phyloP scores from a whole-genome alignment of 805 yeast species.

The Saccharomycopsis sp. region DNA sequence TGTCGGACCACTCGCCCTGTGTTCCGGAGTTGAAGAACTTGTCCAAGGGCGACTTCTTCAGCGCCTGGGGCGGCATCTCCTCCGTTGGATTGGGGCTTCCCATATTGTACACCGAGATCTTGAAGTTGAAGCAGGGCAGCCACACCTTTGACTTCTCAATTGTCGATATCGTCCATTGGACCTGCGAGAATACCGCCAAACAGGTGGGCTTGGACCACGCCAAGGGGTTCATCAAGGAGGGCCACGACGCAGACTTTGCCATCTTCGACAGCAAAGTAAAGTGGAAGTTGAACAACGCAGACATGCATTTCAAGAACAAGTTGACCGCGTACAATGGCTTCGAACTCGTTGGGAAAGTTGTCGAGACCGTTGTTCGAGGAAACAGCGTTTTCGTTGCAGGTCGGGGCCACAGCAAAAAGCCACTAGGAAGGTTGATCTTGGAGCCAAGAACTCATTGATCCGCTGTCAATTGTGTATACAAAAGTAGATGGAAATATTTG shows the following conservation, averaged over 20 bases:
- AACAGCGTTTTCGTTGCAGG: constrained; percentile 47
- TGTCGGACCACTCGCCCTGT: constrained; percentile 94
- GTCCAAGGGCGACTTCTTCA: constrained; percentile 75
- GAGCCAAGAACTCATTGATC: constrained; percentile 61
- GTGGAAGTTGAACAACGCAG: constrained; percentile 43
- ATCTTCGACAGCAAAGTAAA: constrained; percentile 59
- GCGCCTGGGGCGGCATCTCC: constrained; percentile 95
- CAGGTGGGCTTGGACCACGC: constrained; percentile 69
- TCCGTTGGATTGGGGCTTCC: constrained; percentile 90
- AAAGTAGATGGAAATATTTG: no score
- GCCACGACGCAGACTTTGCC: constrained; percentile 83
- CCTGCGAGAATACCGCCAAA: constrained; percentile 70
- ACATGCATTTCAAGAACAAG: constrained; percentile 73
- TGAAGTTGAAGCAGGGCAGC: constrained; percentile 30
- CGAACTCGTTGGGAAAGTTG: constrained; percentile 59
- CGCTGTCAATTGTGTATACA: no score
- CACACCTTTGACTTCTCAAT: constrained; percentile 34
- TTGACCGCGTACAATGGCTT: constrained; percentile 79
- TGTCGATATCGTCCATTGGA: constrained; percentile 68
- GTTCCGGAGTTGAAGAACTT: constrained; percentile 83
- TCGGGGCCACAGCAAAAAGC: constrained; percentile 44
- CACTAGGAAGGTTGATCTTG: constrained; percentile 52
- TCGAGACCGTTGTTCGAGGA: constrained; percentile 77
- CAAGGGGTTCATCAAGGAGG: constrained; percentile 67
- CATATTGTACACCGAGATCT: constrained; percentile 67